phyloP scores from a whole-genome alignment of 768 basidiomycete species.

The Rhodotorula graminis region DNA sequence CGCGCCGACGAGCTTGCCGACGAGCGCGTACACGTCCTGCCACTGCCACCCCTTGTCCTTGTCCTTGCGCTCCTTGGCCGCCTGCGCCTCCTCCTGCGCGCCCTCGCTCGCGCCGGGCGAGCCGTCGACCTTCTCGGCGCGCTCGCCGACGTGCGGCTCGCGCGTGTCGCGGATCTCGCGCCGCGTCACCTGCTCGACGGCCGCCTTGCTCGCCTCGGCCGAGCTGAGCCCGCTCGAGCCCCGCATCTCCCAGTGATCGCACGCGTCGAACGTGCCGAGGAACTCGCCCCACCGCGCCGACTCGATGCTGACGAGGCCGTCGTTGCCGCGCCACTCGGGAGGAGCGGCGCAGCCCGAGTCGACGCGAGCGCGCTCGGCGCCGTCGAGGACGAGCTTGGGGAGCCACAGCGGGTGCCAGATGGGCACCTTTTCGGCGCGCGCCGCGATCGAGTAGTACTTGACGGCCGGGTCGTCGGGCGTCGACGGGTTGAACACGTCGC shows the following conservation, averaged over 20 bases:
- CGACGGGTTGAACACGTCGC: constrained; percentile 70
- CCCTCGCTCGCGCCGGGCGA: constrained; percentile 37
- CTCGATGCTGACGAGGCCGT: constrained; percentile 84
- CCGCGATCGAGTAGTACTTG: constrained; percentile 87
- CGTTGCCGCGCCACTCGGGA: constrained; percentile 67
- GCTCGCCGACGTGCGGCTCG: constrained; percentile 47
- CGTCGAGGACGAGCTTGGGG: constrained; percentile 88
- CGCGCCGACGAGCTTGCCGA: constrained; percentile 45
- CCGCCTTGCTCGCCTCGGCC: constrained; percentile 29
- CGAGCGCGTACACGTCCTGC: constrained; percentile 37
- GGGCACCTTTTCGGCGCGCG: constrained; percentile 50
- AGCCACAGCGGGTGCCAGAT: constrained; percentile 96
- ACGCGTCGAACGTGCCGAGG: constrained; percentile 77
- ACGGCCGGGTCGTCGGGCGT: constrained; percentile 74
- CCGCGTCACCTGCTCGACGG: constrained; percentile 24
- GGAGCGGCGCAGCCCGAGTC: constrained; percentile 41
- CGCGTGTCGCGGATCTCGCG: constrained; percentile 45
- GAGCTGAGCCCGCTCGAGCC: constrained; percentile 65
- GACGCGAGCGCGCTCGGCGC: constrained; percentile 63
- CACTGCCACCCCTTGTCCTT: constrained; percentile 35
- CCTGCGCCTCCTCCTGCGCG: neutral
- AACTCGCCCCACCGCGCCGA: constrained; percentile 89
- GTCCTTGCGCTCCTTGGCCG: neutral
- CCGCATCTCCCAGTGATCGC: constrained; percentile 94
- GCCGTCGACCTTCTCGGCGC: constrained; percentile 45